Evolutionary conservation across 345 rosid genomes (phyloP).

Genomic region (Eucalyptus lansdowneana): DNA sequence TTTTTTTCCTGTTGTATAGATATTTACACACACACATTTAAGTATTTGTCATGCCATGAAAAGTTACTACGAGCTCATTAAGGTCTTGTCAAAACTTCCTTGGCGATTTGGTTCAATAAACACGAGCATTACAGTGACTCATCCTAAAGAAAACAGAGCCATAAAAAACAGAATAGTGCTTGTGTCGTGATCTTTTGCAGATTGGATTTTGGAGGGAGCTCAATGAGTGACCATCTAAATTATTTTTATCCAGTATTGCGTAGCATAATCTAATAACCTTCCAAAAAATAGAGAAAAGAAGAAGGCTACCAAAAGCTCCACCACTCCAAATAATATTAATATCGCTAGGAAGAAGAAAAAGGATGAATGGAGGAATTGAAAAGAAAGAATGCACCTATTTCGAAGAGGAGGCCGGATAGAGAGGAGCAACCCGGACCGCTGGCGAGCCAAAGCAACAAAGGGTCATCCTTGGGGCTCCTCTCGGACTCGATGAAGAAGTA

Average conservation of each 20-base stretch:
- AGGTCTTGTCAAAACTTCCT: too few species aligned
- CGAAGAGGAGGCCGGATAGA: not conserved
- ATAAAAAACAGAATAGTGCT: not conserved
- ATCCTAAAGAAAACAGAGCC: not conserved
- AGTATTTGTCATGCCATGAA: not conserved
- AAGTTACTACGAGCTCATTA: not conserved
- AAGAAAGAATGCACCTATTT: not conserved
- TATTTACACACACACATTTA: not conserved
- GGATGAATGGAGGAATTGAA: not conserved
- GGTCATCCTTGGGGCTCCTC: conserved; percentile 5
- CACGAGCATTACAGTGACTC: not conserved
- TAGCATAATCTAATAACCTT: not conserved
- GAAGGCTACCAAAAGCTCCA: not conserved
- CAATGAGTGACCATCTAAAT: not conserved
- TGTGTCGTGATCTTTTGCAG: not conserved
- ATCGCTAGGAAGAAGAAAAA: not conserved
- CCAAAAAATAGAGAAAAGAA: not conserved
- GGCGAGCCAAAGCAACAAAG: conserved; percentile 11
- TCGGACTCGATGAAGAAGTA: conserved; percentile 6
- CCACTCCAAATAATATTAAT: not conserved
- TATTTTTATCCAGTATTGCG: not conserved
- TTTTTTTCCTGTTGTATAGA: too few species aligned
- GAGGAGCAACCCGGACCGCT: conserved; percentile 20
- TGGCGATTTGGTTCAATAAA: not conserved
- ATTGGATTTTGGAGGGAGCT: not conserved